A percentile compares a stretch with the other conserved stretches of the same genome.
These are phyloP conservation scores for Metroxylon sagu DNA, from an alignment of 176 grass and related monocot species.

Conservation along the genomic window DNA sequence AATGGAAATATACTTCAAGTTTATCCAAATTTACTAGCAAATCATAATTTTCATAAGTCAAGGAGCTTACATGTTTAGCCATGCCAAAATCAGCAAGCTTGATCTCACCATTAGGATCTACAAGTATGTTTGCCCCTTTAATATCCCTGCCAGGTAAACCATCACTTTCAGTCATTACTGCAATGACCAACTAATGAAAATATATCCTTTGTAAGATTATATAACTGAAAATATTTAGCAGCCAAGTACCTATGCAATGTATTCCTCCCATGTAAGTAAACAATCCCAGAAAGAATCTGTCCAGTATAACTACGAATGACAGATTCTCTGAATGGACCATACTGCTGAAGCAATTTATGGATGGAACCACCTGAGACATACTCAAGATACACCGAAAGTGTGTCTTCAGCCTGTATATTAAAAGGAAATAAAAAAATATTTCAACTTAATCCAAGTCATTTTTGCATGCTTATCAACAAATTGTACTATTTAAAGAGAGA, in stretches of 20 bases:
- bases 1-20: no score
- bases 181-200: constrained; percentile 4
- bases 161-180: constrained; percentile 4
- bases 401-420: constrained; percentile 49
- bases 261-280: constrained; percentile 68
- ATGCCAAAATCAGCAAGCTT: constrained; percentile 99
- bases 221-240: constrained; percentile 13
- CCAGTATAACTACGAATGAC: constrained; percentile 65
- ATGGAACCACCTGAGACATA: constrained; percentile 90
- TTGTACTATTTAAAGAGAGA: not conserved
- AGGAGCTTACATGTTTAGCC: constrained; percentile 91
- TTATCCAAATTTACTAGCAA: no score
- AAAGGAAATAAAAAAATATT: constrained; percentile 4
- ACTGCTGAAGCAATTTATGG: constrained; percentile 86
- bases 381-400: constrained; percentile 85
- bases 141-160: constrained; percentile 64
- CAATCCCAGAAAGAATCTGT: constrained; percentile 96
- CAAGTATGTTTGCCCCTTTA: constrained; percentile 99
- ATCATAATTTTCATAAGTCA: constrained; percentile 1
- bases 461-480: not conserved
- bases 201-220: constrained; percentile 2
- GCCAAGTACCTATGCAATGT: constrained; percentile 77
- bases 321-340: constrained; percentile 86
- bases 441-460: constrained; percentile 12
- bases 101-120: constrained; percentile 83